A percentile compares a stretch with the other conserved stretches of the same genome.
These are phyloP conservation scores for Dendryphion nanum DNA, from an alignment of 2,329 filamentous ascomycete species.

Conservation along the genomic window DNA sequence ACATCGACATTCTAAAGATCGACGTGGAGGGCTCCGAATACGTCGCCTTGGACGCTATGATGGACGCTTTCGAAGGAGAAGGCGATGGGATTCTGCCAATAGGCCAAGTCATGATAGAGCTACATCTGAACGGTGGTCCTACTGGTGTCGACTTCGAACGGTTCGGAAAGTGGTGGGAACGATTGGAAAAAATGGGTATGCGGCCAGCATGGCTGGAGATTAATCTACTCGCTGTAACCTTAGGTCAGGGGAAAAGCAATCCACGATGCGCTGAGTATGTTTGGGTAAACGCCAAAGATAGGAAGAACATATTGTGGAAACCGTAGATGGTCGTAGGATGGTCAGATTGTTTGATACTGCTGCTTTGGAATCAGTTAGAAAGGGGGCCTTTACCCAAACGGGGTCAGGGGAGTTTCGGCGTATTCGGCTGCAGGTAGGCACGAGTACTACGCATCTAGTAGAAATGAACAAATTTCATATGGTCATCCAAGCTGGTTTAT, in stretches of 20 bases:
- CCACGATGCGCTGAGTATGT: constrained; percentile 35
- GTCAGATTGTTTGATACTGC: too few species aligned
- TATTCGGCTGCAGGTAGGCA: too few species aligned
- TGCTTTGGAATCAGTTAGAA: too few species aligned
- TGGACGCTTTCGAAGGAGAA: constrained; percentile 26
- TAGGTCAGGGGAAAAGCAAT: constrained; percentile 23
- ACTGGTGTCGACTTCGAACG: constrained; percentile 23
- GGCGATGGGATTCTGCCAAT: constrained; percentile 25
- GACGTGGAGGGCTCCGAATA: constrained; percentile 35
- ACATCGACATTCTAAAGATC: constrained; percentile 36
- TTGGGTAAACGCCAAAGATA: constrained; percentile 32
- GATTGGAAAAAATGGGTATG: constrained; percentile 35
- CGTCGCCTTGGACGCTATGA: constrained; percentile 27
- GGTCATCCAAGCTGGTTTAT: too few species aligned
- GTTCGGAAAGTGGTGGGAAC: constrained; percentile 33
- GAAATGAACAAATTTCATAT: too few species aligned
- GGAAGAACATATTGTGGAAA: constrained; percentile 11
- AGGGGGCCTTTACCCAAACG: too few species aligned
- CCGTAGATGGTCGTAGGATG: too few species aligned
- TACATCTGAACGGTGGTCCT: constrained; percentile 23
- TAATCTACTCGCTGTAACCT: constrained; percentile 30
- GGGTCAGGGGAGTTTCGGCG: too few species aligned
- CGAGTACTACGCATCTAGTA: too few species aligned
- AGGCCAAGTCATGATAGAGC: constrained; percentile 35
- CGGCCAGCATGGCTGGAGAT: constrained; percentile 34